A percentile compares a stretch with the other conserved stretches of the same genome.
Conservation (phyloP, 495 filamentous ascomycete genomes). For the Daldinia loculata region DNA sequence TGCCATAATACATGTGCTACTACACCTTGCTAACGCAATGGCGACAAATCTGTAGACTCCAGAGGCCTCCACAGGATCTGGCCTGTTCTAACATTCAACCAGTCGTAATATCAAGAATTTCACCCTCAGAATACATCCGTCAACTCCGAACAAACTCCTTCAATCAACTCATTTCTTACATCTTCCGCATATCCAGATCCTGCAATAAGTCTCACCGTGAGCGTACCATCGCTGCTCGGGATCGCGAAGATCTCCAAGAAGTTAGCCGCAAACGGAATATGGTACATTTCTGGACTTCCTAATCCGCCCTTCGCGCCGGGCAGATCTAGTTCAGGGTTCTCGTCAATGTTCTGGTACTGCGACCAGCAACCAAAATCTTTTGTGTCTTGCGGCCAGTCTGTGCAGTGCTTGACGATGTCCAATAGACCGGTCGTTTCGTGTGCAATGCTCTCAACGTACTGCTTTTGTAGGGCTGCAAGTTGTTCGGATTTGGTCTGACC, state of each 20-base stretch:
- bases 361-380: neutral
- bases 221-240: neutral
- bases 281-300: neutral
- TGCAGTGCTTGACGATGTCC: neutral
- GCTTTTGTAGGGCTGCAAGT: neutral
- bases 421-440: neutral
- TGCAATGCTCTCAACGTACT: neutral
- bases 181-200: neutral
- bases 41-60: neutral
- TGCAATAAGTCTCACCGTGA: neutral
- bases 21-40: neutral
- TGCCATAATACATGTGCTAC: neutral
- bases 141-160: neutral
- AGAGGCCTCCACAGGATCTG: neutral
- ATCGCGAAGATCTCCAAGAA: neutral
- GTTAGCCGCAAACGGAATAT: neutral
- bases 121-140: neutral
- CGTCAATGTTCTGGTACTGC: neutral
- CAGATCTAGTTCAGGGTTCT: neutral
- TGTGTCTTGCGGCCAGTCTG: neutral
- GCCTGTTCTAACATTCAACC: neutral
- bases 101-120: neutral
- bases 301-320: neutral
- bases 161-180: neutral
- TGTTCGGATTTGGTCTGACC: neutral